These are phyloP conservation scores for Kazachstania martiniae DNA, from an alignment of 805 yeast species.

Conservation along the genomic window DNA sequence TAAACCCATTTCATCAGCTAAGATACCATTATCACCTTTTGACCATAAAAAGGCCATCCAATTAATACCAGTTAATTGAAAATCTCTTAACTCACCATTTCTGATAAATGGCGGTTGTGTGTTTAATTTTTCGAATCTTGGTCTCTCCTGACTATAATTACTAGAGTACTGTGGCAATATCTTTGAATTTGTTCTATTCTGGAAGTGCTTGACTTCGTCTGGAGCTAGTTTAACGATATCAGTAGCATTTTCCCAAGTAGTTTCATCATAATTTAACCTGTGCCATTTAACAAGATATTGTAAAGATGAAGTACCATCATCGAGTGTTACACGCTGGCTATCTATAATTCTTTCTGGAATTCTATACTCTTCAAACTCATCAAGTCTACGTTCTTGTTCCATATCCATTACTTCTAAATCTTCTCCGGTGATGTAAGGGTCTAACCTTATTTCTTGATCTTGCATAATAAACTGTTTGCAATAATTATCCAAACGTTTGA, in stretches of 20 bases:
- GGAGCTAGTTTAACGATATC: constrained; percentile 80
- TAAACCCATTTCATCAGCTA: constrained; percentile 98
- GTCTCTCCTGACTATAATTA: constrained; percentile 64
- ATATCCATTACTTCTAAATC: constrained; percentile 90
- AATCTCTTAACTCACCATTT: constrained; percentile 87
- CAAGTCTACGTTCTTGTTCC: constrained; percentile 75
- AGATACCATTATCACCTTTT: constrained; percentile 89
- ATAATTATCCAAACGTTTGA: constrained; percentile 81
- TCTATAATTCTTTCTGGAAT: constrained; percentile 85
- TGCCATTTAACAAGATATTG: constrained; percentile 90
- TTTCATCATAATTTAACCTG: constrained; percentile 84
- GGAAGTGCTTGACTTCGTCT: constrained; percentile 70
- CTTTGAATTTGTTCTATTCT: constrained; percentile 70
- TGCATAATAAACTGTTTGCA: constrained; percentile 63
- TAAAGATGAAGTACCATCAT: constrained; percentile 51
- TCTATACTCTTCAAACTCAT: constrained; percentile 73
- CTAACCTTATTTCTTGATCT: constrained; percentile 68
- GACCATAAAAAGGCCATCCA: constrained; percentile 99
- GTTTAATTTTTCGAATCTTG: constrained; percentile 77
- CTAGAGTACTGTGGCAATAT: constrained; percentile 76
- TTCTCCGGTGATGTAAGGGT: constrained; percentile 76
- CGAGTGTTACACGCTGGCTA: constrained; percentile 53
- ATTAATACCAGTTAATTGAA: constrained; percentile 93
- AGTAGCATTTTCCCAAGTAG: constrained; percentile 93
- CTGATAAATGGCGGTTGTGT: constrained; percentile 84